A percentile compares a stretch with the other conserved stretches of the same genome.
These are phyloP conservation scores for Pyrus communis DNA, from an alignment of 306 rosid genomes.

Conservation along the genomic window DNA sequence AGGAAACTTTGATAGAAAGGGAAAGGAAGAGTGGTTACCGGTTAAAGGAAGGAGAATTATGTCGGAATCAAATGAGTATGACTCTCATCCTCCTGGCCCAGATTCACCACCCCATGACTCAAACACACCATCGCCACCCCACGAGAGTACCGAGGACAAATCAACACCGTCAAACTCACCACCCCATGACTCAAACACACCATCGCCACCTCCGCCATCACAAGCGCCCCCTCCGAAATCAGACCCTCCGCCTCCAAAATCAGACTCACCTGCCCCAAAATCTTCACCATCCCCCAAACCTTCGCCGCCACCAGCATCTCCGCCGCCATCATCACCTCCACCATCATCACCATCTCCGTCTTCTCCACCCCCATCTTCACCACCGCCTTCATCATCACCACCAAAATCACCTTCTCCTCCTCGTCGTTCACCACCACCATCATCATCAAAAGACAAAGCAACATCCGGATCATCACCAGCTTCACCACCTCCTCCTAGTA, in stretches of 20 bases:
- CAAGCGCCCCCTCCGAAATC: background rate
- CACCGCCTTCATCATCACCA: constrained; percentile 8
- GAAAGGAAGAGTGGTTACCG: background rate
- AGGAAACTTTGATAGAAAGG: background rate
- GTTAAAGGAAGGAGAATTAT: background rate
- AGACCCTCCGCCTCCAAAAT: background rate
- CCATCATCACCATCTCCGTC: constrained; percentile 2
- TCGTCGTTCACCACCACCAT: background rate
- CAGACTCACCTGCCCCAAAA: background rate
- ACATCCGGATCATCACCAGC: constrained; percentile 25
- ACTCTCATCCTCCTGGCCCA: background rate
- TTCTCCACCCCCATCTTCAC: background rate
- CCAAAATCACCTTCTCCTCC: constrained; percentile 14
- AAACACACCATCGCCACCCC: background rate
- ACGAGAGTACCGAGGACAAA: background rate
- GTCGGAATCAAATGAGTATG: background rate
- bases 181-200: background rate
- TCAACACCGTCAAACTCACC: background rate
- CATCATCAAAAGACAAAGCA: background rate
- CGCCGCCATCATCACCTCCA: background rate
- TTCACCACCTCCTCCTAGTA: background rate
- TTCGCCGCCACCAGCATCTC: background rate
- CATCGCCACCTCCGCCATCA: background rate
- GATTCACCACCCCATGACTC: background rate
- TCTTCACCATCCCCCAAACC: background rate